Evolutionary conservation across 352 stramenopile genomes (phyloP), one percentile per base, ranked within the genome.

Genomic region (Phytophthora ohioensis): DNA sequence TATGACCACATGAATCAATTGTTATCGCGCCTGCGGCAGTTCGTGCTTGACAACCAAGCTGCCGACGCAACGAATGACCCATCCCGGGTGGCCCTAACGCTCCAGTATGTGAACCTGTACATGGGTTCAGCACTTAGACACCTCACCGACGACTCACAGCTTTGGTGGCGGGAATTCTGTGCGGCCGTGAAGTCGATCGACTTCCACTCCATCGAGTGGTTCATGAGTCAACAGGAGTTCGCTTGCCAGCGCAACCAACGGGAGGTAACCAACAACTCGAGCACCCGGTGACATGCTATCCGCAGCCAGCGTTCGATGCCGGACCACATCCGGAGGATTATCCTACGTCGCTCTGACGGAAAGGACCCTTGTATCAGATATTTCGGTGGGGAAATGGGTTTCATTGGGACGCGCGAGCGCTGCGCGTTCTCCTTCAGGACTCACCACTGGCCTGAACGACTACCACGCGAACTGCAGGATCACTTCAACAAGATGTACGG

Each of bases 351-450:
- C 1, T 12, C 57, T 8, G 57, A 64, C 57, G 32, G 57, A 10
- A 49, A 36, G 5, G 43, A 64, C 11, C 57, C 45, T 5, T 56
- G 57, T 15, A 34, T 57, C 12, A 17, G 35, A n/a, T 64, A 43
- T 12, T 64, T 64, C n/a, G 34, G 57, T 42, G 46, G 57, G 9
- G 45, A 5, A 12, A 41, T 47, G 56, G 36, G 32, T n/a, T 64
- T 30, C 42, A 30, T 41, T 9, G 41, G 56, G 30, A 47, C 43
- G 5, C 42, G 32, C 1, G 56, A 64, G 10, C 34, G 35, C 6
- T 64, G 56, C 32, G 56, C 56, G 32, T 64, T 47, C 34, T 46
- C 42, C 15, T 31, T 34, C 55, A 41, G 42, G 13, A 48, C 43
- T 9, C 57, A 64, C 17, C 35, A n/a, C 10, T 57, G 45, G 43